A percentile compares a stretch with the other conserved stretches of the same genome.
These are phyloP conservation scores for Gossypium schwendimanii DNA, from an alignment of 441 rosid species.

Conservation along the genomic window DNA sequence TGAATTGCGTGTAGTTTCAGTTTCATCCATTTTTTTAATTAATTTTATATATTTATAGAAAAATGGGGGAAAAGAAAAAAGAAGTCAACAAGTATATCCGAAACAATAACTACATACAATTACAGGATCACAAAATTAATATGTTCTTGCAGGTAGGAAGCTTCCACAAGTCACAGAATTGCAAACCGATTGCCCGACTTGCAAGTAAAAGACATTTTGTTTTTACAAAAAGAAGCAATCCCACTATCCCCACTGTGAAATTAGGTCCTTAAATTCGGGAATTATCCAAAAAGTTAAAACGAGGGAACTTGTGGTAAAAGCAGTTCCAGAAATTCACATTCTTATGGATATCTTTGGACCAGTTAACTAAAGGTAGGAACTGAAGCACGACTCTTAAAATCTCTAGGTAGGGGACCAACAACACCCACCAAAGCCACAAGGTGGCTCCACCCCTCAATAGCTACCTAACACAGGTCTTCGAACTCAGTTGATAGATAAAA, in stretches of 20 bases:
- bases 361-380: not conserved
- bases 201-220: slow-evolving; percentile 7
- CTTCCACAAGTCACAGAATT: not conserved
- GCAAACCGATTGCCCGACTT: not conserved
- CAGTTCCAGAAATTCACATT: not conserved
- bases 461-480: not conserved
- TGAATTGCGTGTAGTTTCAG: too few species aligned
- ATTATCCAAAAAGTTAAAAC: not conserved
- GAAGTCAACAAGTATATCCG: not conserved
- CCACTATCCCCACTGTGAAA: not conserved
- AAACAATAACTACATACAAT: not conserved
- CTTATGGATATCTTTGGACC: not conserved
- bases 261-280: not conserved
- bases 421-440: not conserved
- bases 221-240: not conserved
- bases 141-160: not conserved
- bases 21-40: too few species aligned
- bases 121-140: not conserved
- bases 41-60: too few species aligned
- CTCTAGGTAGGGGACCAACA: not conserved
- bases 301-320: not conserved
- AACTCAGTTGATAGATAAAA: not conserved
- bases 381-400: not conserved
- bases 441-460: not conserved
- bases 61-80: too few species aligned